phyloP scores from a whole-genome alignment of 2,329 filamentous ascomycete species.

The Penicillium janthinellum region DNA sequence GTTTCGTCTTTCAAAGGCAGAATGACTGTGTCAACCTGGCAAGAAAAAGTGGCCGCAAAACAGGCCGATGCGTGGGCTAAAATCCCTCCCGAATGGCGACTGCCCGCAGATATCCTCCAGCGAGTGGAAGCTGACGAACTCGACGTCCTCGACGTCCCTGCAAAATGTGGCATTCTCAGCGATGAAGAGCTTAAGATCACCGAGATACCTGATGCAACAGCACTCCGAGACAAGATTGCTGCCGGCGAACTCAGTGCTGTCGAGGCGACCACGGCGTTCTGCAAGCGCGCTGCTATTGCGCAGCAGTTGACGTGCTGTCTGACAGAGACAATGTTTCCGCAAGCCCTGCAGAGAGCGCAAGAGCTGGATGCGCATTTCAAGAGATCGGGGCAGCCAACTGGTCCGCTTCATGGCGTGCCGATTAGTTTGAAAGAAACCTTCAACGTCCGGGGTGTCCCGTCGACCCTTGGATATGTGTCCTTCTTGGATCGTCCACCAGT shows the following conservation, averaged over 20 bases:
- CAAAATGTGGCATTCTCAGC: constrained; percentile 46
- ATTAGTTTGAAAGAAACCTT: constrained; percentile 33
- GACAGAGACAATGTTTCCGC: constrained; percentile 28
- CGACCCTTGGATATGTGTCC: constrained; percentile 23
- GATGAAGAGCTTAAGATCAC: constrained; percentile 51
- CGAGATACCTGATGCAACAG: constrained; percentile 7
- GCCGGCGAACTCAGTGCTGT: constrained; percentile 5
- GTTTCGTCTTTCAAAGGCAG: neutral
- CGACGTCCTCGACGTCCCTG: constrained; percentile 18
- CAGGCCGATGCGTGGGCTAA: constrained; percentile 28
- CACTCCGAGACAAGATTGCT: constrained; percentile 8
- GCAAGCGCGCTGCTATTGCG: constrained; percentile 39
- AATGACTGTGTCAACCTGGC: constrained; percentile 14
- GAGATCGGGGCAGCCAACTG: neutral
- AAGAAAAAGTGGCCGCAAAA: constrained; percentile 23
- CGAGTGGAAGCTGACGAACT: neutral
- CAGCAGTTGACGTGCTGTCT: constrained; percentile 36
- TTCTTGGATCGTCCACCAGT: constrained; percentile 19
- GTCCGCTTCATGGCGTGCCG: neutral
- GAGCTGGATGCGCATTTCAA: neutral
- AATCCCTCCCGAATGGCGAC: constrained; percentile 36
- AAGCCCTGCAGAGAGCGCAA: neutral
- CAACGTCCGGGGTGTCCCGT: constrained; percentile 19
- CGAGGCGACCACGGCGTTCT: constrained; percentile 34
- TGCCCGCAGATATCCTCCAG: constrained; percentile 15